Base-by-base conservation (phyloP, 2,329 filamentous ascomycete genomes). In the Lasiodiplodia citricola region DNA sequence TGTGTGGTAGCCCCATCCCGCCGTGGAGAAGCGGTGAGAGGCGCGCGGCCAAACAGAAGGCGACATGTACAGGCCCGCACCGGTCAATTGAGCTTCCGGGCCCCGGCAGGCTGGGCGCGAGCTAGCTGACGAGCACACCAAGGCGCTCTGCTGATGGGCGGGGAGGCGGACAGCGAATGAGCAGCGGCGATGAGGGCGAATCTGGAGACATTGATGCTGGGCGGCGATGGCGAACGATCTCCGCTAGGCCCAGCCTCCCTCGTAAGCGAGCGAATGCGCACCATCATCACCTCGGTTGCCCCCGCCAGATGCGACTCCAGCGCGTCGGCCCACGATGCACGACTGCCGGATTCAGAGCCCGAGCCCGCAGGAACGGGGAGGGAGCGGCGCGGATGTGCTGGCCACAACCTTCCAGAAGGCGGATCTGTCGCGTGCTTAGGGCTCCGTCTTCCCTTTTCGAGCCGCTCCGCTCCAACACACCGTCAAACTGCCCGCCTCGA, bases 11-110 rank as follows among this genome's bases (percentile, higher is more conserved):
- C 56, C 56, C 66, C 56, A 63, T 62, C 35, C 18, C 21, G 47
- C 18, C 50, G 66, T 68, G 66, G 66, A 68, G 66, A 68, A 68
- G 66, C 66, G 66, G 66, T 68, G 66, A 68, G 57, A n/a, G 18
- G 8, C 21, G 44, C 14, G 44, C 14, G 66, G 57, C 56, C 66
- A 47, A 56, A 44, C 51, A 56, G 52, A 66, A 10, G 35, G 50
- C 63, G 63, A 54, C 51, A 56, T 56, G 63, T 66, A 55, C 50
- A 14, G 60, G 23, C 41, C 60, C 60, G 60, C 60, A 64, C 60
- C 60, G 60, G 60, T 64, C 60, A 64, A 64, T 52, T 52, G 44
- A 64, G 60, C 44, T 25, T n/a, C 47, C 60, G 60, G 35, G 4
- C 63, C n/a, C 37, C 31, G 50, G 63, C 63, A 28, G 63, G 50